Evolutionary conservation across 1,284 basidiomycete species (phyloP), one percentile per base, ranked within the genome.

Genomic region (Microbotryum scabiosae): DNA sequence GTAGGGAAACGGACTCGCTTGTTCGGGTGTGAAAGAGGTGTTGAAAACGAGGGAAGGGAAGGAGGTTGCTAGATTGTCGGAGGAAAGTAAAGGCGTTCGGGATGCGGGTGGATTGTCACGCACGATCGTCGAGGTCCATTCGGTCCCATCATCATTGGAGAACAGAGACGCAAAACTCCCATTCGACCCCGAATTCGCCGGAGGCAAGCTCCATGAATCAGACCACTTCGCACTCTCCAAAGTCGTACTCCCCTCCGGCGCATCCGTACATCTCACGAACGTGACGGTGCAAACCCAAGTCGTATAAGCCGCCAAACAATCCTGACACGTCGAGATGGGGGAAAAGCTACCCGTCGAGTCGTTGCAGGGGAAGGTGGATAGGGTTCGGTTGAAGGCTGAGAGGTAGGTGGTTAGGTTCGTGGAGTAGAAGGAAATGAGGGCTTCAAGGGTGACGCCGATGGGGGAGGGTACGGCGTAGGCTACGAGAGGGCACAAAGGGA

Each of bases 381-480:
- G 65, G 4, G 74, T 75, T 26, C 66, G 63, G 41, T 70, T 68
- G 61, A 78, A 78, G 65, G 74, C 74, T 60, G 64, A 58, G 49
- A 74, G 68, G 56, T 72, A 73, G 10, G 73, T 69, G 3, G 58
- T 51, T 32, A 78, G 62, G n/a, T 71, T 70, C 7, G 60, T 32
- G 55, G 74, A 67, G 64, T 75, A 73, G 45, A 66, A 69, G 12
- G 65, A 47, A 16, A 77, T 50, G 8, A 76, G 73, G 6, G 62
- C 46, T 3, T 48, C 25, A 1, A 72, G 73, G 3, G 71, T 60
- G 5, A 52, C n/a, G 18, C 53, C 41, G 1, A 70, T 70, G 6
- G 72, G 71, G 16, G 75, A 64, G 0, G 77, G 76, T 41, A 77
- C 74, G n/a, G 76, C 69, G 60, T 78, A 78, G 14, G 76, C 76